Evolutionary conservation across 139 green algal species (phyloP), one percentile per base, ranked within the genome.

Genomic region (Chlamydomonas eustigma): DNA sequence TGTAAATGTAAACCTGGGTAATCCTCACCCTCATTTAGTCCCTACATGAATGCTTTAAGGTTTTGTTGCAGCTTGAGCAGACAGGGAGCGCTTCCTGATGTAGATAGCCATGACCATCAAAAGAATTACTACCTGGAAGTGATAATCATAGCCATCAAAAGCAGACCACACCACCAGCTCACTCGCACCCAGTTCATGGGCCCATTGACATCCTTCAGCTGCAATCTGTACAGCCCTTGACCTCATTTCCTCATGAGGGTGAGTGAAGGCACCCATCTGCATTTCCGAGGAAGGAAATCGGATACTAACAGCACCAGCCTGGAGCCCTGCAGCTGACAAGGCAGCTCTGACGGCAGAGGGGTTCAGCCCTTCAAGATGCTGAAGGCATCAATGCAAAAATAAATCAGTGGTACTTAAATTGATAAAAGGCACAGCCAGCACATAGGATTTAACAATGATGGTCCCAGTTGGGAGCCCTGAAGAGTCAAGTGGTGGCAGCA

Each of bases 81-180:
- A n/a, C n/a, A n/a, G n/a, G n/a, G n/a, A n/a, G n/a, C n/a, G n/a
- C n/a, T n/a, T n/a, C n/a, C n/a, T n/a, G n/a, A n/a, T n/a, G n/a
- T n/a, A n/a, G n/a, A n/a, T n/a, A n/a, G n/a, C n/a, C n/a, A n/a
- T n/a, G n/a, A n/a, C n/a, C n/a, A n/a, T n/a, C n/a, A n/a, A n/a
- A n/a, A n/a, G n/a, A n/a, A n/a, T n/a, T n/a, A n/a, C 25, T 28
- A 80, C 76, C 78, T 85, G 78, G 2, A 87, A 68, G 18, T 84
- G 8, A 52, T 91, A 90, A 76, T 90, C 83, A 52, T 91, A 93
- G 12, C 89, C 89, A 31, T 93, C 89, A 30, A 76, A 88, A 2
- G 81, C 78, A 0, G 76, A 71, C 82, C 86, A 89, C 18, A 90
- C 72, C 1, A 93, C 58, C 4, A 93, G 44, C 31, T 89, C 77